Evolutionary conservation across 441 rosid genomes (phyloP).

Genomic region (Hura crepitans): DNA sequence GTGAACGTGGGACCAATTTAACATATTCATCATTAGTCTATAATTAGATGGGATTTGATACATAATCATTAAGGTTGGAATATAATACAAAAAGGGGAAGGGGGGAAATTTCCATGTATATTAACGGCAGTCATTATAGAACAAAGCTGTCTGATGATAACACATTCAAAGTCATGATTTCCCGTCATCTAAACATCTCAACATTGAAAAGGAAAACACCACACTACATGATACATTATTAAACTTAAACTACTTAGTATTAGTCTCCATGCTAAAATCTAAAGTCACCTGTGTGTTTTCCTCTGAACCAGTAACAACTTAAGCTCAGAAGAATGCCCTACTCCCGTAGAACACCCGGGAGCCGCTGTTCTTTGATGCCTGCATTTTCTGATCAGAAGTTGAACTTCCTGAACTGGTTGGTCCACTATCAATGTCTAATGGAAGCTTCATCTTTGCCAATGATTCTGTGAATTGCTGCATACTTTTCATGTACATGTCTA

Average conservation of each 20-base stretch:
- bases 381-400: constrained; percentile 68
- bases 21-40: constrained; percentile 33
- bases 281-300: constrained; percentile 52
- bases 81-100: constrained; percentile 14
- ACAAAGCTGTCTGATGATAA: constrained; percentile 33
- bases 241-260: constrained; percentile 54
- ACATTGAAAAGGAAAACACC: constrained; percentile 52
- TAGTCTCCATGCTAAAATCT: constrained; percentile 57
- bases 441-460: constrained; percentile 97
- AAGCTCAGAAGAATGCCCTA: constrained; percentile 86
- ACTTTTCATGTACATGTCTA: constrained; percentile 97
- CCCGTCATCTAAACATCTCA: constrained; percentile 45
- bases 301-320: constrained; percentile 29
- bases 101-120: constrained; percentile 39
- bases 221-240: constrained; percentile 49
- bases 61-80: constrained; percentile 35
- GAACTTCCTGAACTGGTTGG: constrained; percentile 76
- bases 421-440: constrained; percentile 70
- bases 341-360: constrained; percentile 97
- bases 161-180: constrained; percentile 46
- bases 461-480: constrained; percentile 99
- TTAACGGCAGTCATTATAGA: constrained; percentile 35
- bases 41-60: constrained; percentile 28
- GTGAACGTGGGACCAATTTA: constrained; percentile 32
- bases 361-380: constrained; percentile 53